phyloP scores from a whole-genome alignment of 768 basidiomycete species.

The Auricularia heimuer region DNA sequence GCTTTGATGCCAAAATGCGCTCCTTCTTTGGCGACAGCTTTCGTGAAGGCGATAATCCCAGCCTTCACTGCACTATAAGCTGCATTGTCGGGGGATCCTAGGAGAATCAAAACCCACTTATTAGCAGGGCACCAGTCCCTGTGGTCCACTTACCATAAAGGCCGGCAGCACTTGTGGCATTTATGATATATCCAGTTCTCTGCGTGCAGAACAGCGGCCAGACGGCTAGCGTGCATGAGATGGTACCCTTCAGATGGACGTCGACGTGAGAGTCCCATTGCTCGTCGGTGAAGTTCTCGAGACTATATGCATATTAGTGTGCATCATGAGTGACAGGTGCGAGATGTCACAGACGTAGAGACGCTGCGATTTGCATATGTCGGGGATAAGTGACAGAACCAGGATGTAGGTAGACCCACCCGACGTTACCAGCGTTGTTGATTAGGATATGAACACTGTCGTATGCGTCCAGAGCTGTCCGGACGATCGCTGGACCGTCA shows the following conservation, averaged over 20 bases:
- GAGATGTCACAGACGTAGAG: not conserved
- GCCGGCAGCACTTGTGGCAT: constrained; percentile 88
- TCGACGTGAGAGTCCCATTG: constrained; percentile 84
- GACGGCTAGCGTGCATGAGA: constrained; percentile 83
- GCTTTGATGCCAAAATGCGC: constrained; percentile 54
- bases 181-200: constrained; percentile 89
- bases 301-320: constrained; percentile 33
- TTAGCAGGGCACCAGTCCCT: too few relatives aligned
- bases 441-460: constrained; percentile 80
- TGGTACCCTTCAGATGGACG: constrained; percentile 92
- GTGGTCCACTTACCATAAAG: constrained; percentile 55
- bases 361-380: too few relatives aligned
- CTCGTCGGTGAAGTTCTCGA: constrained; percentile 94
- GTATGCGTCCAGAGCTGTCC: constrained; percentile 76
- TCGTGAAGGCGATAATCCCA: constrained; percentile 89
- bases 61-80: constrained; percentile 97
- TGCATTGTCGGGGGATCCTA: constrained; percentile 95
- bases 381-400: too few relatives aligned
- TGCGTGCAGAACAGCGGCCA: constrained; percentile 95
- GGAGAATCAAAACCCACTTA: too few relatives aligned
- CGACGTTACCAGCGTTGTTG: constrained; percentile 89
- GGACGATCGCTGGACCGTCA: constrained; percentile 23
- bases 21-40: constrained; percentile 87
- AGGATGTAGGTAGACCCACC: constrained; percentile 30
- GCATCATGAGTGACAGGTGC: too few relatives aligned